Conservation (phyloP, 257 asterid species). For the Plectranthus barbatus region DNA sequence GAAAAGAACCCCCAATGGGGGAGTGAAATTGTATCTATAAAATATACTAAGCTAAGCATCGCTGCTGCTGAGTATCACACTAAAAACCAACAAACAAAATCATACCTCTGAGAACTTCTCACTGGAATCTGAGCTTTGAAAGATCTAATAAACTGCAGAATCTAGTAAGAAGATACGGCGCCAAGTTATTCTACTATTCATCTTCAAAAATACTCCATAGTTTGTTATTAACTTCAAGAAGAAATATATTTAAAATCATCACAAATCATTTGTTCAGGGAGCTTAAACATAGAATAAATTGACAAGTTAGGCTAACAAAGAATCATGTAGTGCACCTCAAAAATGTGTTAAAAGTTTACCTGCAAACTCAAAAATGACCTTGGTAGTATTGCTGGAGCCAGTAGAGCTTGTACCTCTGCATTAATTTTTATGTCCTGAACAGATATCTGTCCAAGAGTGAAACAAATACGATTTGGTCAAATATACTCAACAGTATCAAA, state of each 20-base stretch:
- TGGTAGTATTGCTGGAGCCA: slow-evolving; percentile 85
- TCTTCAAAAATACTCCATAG: background rate
- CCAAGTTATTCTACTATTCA: background rate
- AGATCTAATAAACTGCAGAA: slow-evolving; percentile 66
- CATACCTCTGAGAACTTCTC: slow-evolving; percentile 40
- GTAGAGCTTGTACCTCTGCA: slow-evolving; percentile 67
- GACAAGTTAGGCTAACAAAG: background rate
- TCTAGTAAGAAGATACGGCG: slow-evolving; percentile 24
- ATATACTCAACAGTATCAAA: background rate
- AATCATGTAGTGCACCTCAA: background rate
- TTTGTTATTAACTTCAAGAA: too few species aligned
- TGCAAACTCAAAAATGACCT: slow-evolving; percentile 69
- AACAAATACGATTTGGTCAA: background rate
- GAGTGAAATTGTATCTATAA: too few species aligned
- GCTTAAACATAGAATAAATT: background rate
- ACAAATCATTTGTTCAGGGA: background rate
- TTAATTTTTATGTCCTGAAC: slow-evolving; percentile 61
- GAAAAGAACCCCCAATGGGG: too few species aligned
- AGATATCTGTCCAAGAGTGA: slow-evolving; percentile 45
- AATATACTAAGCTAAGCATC: too few species aligned
- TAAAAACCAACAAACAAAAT: background rate
- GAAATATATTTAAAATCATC: background rate
- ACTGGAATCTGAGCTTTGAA: slow-evolving; percentile 76
- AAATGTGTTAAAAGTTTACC: slow-evolving; percentile 24
- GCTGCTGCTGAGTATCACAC: slow-evolving; percentile 1